phyloP scores from a whole-genome alignment of 768 basidiomycete genomes.

The Lyophyllum shimeji region DNA sequence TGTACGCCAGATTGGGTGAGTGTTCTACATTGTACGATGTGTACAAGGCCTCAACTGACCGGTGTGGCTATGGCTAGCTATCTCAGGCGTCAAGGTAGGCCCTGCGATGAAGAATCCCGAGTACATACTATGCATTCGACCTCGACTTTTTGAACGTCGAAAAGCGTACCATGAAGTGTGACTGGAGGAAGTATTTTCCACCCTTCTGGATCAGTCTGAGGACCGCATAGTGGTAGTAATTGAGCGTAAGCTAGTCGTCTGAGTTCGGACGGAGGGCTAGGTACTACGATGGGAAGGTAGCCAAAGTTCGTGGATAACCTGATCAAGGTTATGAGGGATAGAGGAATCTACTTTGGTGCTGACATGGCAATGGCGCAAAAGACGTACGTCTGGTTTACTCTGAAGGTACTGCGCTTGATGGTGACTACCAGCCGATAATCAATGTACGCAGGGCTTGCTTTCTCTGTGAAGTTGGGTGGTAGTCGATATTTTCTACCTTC shows the following conservation, averaged over 20 bases:
- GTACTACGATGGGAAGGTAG: constrained; percentile 31
- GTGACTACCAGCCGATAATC: constrained; percentile 55
- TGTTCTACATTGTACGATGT: not conserved
- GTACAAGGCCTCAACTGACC: too few species aligned
- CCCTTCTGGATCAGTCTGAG: constrained; percentile 35
- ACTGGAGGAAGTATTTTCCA: constrained; percentile 33
- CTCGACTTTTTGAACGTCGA: constrained; percentile 30
- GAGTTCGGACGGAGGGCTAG: constrained; percentile 5
- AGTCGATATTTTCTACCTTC: constrained; percentile 37
- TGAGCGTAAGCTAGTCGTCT: constrained; percentile 35
- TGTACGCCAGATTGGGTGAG: not conserved
- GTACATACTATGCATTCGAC: constrained; percentile 5
- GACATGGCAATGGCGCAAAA: not conserved
- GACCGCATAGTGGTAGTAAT: constrained; percentile 29
- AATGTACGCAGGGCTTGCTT: constrained; percentile 53
- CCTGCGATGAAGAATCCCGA: not conserved
- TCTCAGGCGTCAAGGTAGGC: not conserved
- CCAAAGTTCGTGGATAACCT: constrained; percentile 26
- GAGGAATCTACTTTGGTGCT: too few species aligned
- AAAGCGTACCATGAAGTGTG: constrained; percentile 31
- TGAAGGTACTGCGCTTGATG: constrained; percentile 46
- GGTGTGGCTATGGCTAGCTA: not conserved
- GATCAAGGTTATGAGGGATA: not conserved
- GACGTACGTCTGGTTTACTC: constrained; percentile 49
- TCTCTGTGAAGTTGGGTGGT: constrained; percentile 56